Base-by-base conservation (phyloP, 257 asterid species). In the Salvia rosmarinus region DNA sequence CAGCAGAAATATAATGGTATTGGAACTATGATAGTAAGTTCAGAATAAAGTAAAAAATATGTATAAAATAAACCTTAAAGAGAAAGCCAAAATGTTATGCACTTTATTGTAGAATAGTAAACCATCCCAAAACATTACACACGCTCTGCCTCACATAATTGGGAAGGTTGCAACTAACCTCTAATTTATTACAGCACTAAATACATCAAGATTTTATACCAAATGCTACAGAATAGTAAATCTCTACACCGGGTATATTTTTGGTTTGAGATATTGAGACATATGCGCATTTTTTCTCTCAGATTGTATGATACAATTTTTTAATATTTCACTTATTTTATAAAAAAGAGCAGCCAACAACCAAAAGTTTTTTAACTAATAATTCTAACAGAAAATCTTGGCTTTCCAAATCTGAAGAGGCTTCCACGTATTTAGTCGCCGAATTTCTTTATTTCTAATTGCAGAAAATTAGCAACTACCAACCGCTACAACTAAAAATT, bases 351-450 rank as follows among this genome's bases (percentile, higher is more conserved):
- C 37, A 32, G 37, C 0, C 37, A 32, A 32, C 10, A 37, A 7
- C 10, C 10, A 37, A 7, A 9, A 37, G 43, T 37, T 0, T 37
- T 37, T 37, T 6, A 37, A 37, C 9, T 9, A 56, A 25, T 25
- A 11, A 25, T 12, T 30, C 61, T 39, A 68, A 42, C 70, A 67
- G 66, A 82, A 72, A 72, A 70, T 59, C 55, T 28, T 21, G 73
- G 42, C 49, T 16, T 62, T 67, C 51, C 19, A 44, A 64, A 67
- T 43, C 72, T 56, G 47, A 40, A 64, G 72, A 68, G 10, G 51
- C 58, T 44, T 67, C 84, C 79, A 72, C 69, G 76, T 67, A 67
- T 54, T 42, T 52, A 42, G 69, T 47, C 49, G 14, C 10, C 25
- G 0, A 67, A 11, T 44, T 34, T 14, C 3, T 43, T 0, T 14